These are phyloP conservation scores for Vigna angularis DNA, from an alignment of 306 rosid species.

Conservation along the genomic window DNA sequence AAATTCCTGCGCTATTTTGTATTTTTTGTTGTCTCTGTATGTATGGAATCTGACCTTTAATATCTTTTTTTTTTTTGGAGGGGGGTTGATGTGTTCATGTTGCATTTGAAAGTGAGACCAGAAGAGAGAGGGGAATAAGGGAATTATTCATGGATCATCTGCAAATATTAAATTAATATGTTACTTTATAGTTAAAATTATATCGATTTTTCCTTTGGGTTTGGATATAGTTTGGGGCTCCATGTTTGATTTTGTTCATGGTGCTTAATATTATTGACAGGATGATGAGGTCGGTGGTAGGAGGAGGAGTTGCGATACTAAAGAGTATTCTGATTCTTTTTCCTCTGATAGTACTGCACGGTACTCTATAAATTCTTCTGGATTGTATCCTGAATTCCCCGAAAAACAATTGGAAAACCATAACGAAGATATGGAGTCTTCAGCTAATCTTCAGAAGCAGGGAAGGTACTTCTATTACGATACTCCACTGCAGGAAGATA, in stretches of 20 bases:
- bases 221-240: not conserved
- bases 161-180: not conserved
- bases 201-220: constrained; percentile 16
- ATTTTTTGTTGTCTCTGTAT: constrained; percentile 3
- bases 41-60: constrained; percentile 17
- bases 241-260: constrained; percentile 7
- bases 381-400: constrained; percentile 49
- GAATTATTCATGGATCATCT: constrained; percentile 7
- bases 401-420: constrained; percentile 44
- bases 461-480: constrained; percentile 81
- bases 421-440: constrained; percentile 43
- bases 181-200: constrained; percentile 6
- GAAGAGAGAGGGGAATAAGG: constrained; percentile 25
- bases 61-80: not conserved
- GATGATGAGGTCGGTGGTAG: constrained; percentile 43
- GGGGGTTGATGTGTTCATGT: not conserved
- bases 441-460: constrained; percentile 48
- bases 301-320: constrained; percentile 29
- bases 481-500: constrained; percentile 75
- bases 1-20: constrained; percentile 28
- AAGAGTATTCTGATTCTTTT: constrained; percentile 41
- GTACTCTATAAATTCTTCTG: constrained; percentile 35
- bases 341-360: constrained; percentile 37
- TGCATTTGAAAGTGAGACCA: constrained; percentile 19
- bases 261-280: constrained; percentile 49